phyloP scores from a whole-genome alignment of 257 asterid species.

The Capsicum rhomboideum region DNA sequence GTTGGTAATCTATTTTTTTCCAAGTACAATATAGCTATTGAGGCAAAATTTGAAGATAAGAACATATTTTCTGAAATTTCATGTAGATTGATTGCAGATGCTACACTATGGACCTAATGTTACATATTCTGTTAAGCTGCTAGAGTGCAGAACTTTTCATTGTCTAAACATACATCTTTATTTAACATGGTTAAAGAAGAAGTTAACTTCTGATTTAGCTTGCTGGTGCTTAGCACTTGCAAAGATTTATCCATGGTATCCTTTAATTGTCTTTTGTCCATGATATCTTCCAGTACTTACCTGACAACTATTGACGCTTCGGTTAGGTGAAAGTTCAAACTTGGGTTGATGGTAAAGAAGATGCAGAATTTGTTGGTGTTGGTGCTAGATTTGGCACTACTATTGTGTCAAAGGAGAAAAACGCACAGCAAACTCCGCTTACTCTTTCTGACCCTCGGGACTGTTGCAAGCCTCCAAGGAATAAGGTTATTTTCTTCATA shows the following conservation, averaged over 20 bases:
- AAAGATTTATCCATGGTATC: neutral
- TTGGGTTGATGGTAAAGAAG: constrained; percentile 73
- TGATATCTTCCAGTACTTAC: neutral
- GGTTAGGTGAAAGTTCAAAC: constrained; percentile 86
- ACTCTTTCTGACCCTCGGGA: constrained; percentile 63
- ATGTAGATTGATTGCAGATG: neutral
- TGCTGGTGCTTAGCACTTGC: no score
- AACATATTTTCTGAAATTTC: neutral
- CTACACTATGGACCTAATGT: neutral
- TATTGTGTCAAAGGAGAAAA: constrained; percentile 80
- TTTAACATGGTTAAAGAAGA: neutral
- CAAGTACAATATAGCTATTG: neutral
- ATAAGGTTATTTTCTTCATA: constrained; percentile 32
- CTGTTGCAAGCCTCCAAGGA: constrained; percentile 51
- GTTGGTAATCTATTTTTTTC: neutral
- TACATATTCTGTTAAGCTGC: neutral
- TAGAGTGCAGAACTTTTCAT: neutral
- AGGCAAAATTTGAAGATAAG: neutral
- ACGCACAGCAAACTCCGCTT: constrained; percentile 59
- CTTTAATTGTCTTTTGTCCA: neutral
- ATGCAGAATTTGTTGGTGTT: constrained; percentile 79
- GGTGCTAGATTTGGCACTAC: constrained; percentile 89
- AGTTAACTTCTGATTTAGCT: no score
- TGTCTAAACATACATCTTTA: neutral
- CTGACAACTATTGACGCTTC: neutral